Evolutionary conservation across 805 yeast genomes (phyloP).

Genomic region (Yamadazyma olivae): DNA sequence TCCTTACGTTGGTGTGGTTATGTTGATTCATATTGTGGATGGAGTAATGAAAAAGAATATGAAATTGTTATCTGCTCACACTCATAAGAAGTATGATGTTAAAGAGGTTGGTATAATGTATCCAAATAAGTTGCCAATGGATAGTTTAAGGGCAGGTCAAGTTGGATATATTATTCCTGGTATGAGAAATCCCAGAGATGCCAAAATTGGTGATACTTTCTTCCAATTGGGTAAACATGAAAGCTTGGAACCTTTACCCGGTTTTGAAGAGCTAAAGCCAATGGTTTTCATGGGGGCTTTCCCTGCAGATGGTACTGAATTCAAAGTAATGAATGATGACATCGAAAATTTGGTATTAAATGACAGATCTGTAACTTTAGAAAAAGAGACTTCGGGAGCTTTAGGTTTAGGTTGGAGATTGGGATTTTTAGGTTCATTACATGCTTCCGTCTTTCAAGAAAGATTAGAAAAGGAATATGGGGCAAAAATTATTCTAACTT

Average conservation of each 20-base stretch:
- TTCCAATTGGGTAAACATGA: slow-evolving; percentile 54
- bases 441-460: slow-evolving; percentile 92
- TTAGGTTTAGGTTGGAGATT: slow-evolving; percentile 97
- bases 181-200: slow-evolving; percentile 83
- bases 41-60: slow-evolving; percentile 75
- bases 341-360: slow-evolving; percentile 84
- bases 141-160: slow-evolving; percentile 76
- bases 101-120: slow-evolving; percentile 95
- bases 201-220: slow-evolving; percentile 88
- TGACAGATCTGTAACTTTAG: slow-evolving; percentile 87
- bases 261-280: slow-evolving; percentile 95
- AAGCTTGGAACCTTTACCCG: slow-evolving; percentile 76
- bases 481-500: slow-evolving; percentile 84
- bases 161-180: slow-evolving; percentile 95
- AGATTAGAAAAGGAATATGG: slow-evolving; percentile 93
- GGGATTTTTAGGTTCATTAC: slow-evolving; percentile 91
- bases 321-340: slow-evolving; percentile 84
- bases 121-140: slow-evolving; percentile 75
- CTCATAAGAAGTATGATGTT: slow-evolving; percentile 74
- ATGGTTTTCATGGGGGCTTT: slow-evolving; percentile 99
- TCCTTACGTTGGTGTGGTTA: slow-evolving; percentile 84
- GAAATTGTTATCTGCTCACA: slow-evolving; percentile 73
- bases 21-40: slow-evolving; percentile 80
- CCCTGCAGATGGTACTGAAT: slow-evolving; percentile 93
- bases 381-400: slow-evolving; percentile 89